Evolutionary conservation across 2,329 filamentous ascomycete species (phyloP).

Genomic region (Sporothrix humicola): DNA sequence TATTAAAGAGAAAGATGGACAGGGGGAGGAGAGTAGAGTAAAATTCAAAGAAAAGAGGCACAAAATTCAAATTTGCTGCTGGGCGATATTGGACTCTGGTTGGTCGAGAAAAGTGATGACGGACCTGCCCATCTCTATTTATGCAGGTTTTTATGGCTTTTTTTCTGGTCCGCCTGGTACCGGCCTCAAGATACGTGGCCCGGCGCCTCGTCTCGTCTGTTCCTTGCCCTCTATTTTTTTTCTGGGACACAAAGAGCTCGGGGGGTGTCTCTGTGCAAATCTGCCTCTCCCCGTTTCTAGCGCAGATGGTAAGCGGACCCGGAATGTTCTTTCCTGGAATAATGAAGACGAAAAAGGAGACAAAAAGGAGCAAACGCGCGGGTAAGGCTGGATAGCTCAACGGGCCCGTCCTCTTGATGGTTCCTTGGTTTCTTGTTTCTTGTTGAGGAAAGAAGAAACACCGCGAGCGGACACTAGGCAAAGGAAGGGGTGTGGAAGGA

Average conservation of each 20-base stretch:
- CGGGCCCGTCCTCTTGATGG: not conserved
- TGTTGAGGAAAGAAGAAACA: not conserved
- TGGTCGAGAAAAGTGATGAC: constrained; percentile 17
- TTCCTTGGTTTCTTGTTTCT: not conserved
- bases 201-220: not conserved
- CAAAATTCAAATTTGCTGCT: constrained; percentile 10
- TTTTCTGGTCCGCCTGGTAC: not conserved
- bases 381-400: constrained; percentile 28
- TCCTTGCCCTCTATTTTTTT: too few species aligned
- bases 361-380: not conserved
- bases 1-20: not conserved
- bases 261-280: not conserved
- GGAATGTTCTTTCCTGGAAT: not conserved
- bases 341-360: not conserved
- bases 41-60: not conserved
- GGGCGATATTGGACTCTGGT: constrained; percentile 25
- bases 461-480: constrained; percentile 12
- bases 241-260: not conserved
- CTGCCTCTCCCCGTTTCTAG: constrained; percentile 6
- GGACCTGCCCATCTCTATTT: constrained; percentile 22
- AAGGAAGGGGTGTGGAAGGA: not conserved
- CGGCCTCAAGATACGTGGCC: not conserved
- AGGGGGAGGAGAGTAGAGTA: not conserved
- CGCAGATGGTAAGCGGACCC: constrained; percentile 20
- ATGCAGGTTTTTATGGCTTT: constrained; percentile 10